phyloP scores from a whole-genome alignment of 169 alveolate species.

The Plasmodium reichenowi region DNA sequence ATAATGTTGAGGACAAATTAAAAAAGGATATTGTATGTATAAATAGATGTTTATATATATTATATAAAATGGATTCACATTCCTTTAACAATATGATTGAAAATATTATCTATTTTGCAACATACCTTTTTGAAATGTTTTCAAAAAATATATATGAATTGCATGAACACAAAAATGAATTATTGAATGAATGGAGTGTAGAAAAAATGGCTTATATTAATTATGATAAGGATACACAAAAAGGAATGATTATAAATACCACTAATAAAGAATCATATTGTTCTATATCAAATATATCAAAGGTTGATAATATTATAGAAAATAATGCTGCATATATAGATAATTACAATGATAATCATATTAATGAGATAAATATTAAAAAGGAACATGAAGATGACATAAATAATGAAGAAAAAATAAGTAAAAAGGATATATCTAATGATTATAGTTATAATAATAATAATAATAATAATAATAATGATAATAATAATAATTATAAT shows the following conservation, averaged over 20 bases:
- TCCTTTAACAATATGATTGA: conserved; percentile 28
- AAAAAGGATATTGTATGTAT: conserved; percentile 51
- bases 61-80: conserved; percentile 36
- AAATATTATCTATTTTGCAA: conserved; percentile 65
- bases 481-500: background rate
- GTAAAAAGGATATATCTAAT: background rate
- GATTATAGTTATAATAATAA: background rate
- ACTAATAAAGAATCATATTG: background rate
- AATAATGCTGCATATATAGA: background rate
- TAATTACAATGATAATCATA: background rate
- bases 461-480: background rate
- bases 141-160: conserved; percentile 50
- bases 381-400: background rate
- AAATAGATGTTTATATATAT: conserved; percentile 53
- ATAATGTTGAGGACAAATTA: conserved; percentile 9
- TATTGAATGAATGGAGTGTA: conserved; percentile 46
- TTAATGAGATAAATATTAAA: background rate
- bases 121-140: conserved; percentile 72
- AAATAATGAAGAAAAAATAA: background rate
- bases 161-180: conserved; percentile 21
- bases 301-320: background rate
- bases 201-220: conserved; percentile 48
- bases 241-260: background rate
- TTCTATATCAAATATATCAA: background rate
- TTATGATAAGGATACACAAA: background rate